Evolutionary conservation across 331 rosid species (phyloP).

Genomic region (Prunus yedoensis): DNA sequence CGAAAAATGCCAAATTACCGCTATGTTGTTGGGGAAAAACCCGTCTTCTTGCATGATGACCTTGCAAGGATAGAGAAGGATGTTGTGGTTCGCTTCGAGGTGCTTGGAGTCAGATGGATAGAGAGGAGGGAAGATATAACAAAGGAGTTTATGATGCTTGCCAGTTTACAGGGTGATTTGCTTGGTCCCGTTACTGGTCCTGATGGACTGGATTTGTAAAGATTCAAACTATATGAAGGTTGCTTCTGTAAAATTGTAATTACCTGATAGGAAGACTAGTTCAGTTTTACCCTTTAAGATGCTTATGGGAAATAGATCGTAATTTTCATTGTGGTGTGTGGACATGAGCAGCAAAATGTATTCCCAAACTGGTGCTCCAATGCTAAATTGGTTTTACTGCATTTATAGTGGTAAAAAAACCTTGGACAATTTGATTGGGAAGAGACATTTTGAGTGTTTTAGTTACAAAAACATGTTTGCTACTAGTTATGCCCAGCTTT

Average conservation of each 20-base stretch:
- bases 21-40: conserved; percentile 23
- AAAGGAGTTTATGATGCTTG: conserved; percentile 42
- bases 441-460: too few relatives aligned
- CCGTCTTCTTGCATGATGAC: conserved; percentile 29
- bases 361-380: too few relatives aligned
- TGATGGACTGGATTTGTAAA: conserved; percentile 15
- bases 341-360: background rate
- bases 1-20: conserved; percentile 43
- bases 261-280: background rate
- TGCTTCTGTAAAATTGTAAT: background rate
- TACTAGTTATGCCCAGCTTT: too few relatives aligned
- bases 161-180: conserved; percentile 42
- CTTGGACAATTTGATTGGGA: too few relatives aligned
- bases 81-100: conserved; percentile 36
- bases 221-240: background rate
- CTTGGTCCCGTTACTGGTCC: conserved; percentile 44
- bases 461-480: too few relatives aligned
- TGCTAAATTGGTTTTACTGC: too few relatives aligned
- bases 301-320: background rate
- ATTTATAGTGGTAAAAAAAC: too few relatives aligned
- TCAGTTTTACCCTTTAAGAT: background rate
- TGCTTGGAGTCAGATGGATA: conserved; percentile 41
- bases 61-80: conserved; percentile 32
- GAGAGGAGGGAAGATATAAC: conserved; percentile 26
- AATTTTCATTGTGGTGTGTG: background rate